Base-by-base conservation (phyloP, 2,329 filamentous ascomycete genomes). In the Graphilbum sp. region DNA sequence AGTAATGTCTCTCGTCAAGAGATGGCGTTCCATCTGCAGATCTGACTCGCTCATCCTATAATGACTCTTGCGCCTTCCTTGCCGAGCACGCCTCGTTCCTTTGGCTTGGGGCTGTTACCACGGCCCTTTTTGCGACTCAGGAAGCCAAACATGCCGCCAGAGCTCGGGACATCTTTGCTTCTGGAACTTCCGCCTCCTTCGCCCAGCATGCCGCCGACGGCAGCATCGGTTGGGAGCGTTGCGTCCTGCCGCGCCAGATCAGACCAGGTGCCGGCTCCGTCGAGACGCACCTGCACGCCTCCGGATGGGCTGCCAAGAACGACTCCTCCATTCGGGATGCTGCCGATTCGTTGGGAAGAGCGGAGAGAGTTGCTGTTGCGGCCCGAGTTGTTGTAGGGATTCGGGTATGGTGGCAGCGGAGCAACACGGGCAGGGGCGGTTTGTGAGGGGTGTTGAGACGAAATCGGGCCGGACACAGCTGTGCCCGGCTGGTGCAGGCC, bases 51-150 rank as follows among this genome's bases (percentile, higher is more conserved):
- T 62, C 63, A 81, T 49, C 73, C 77, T 52, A 88, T 79, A 40
- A 88, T 72, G 46, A 85, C 78, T 54, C 90, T 70, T 11, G 90
- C 87, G 15, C 90, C 90, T 55, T 96, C 87, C 54, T 96, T 96
- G 41, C 90, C 90, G 41, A 98, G 54, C 8, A 98, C 87, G 41
- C 90, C 90, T 39, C 85, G 73, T 60, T 96, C 87, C 56, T 85
- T 88, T 20, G 87, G 87, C 61, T 94, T 95, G 2, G 90, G 90
- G 54, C 86, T 95, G 57, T 86, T 77, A 39, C 86, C 85, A 45
- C 87, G 69, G 21, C 87, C 85, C 63, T 84, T 94, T 62, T 93
- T 94, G 51, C 87, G 70, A 46, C 73, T 83, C 43, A 96, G 65
- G 56, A 98, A 92, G 2, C 85, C 83, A 46, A 96, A 79, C 69